Evolutionary conservation across 2,329 filamentous ascomycete genomes (phyloP).

Genomic region (Pseudopyrenochaeta lycopersici): DNA sequence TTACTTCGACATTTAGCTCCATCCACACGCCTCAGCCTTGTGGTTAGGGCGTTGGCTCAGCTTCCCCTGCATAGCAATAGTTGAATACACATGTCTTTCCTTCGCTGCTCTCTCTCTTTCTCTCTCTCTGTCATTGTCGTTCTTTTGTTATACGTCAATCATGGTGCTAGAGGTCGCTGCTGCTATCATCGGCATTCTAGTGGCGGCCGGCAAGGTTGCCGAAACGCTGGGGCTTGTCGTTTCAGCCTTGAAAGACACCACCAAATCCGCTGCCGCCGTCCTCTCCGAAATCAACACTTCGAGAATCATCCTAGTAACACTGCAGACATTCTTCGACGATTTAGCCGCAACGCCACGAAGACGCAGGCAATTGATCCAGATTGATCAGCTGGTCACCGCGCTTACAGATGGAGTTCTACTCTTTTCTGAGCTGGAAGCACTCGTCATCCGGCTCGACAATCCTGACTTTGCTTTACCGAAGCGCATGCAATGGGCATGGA

Average conservation of each 20-base stretch:
- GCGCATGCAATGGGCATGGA: constrained; percentile 8
- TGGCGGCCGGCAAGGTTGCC: constrained; percentile 14
- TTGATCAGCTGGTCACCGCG: constrained; percentile 11
- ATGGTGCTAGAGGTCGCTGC: constrained; percentile 11
- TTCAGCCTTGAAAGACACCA: constrained; percentile 5
- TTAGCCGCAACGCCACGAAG: not conserved
- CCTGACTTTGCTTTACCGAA: not conserved
- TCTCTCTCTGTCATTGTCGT: no score
- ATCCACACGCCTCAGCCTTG: not conserved
- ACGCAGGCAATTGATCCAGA: constrained; percentile 11
- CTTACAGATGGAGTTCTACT: constrained; percentile 18
- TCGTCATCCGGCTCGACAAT: constrained; percentile 12
- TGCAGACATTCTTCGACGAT: constrained; percentile 1
- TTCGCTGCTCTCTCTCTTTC: no score
- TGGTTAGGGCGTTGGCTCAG: not conserved
- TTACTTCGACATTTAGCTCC: no score
- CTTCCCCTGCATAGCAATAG: not conserved
- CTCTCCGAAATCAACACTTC: constrained; percentile 10
- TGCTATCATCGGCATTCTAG: constrained; percentile 16
- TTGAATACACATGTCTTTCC: not conserved
- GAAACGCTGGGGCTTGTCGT: constrained; percentile 14
- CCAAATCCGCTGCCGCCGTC: constrained; percentile 5
- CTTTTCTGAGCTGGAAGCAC: constrained; percentile 20
- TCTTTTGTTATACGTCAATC: not conserved
- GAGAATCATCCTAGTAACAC: constrained; percentile 4